A percentile compares a stretch with the other conserved stretches of the same genome.
Evolutionary conservation across 1,139 yeast species (phyloP).

Genomic region (Pneumocystis carinii): DNA sequence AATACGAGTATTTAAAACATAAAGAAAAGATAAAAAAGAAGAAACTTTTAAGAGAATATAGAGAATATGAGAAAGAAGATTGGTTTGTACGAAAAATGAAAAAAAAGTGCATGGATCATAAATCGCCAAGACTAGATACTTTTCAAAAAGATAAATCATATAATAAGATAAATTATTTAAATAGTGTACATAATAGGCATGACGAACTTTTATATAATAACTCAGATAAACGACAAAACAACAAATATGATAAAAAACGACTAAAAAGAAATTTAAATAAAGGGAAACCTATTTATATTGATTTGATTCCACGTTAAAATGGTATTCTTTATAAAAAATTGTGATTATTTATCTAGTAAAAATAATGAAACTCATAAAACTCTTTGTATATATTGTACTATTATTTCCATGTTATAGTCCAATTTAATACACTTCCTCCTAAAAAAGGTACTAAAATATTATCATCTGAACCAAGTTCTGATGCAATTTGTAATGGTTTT

Average conservation of each 20-base stretch:
- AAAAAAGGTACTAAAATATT: conserved; percentile 72
- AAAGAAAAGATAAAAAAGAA: background rate
- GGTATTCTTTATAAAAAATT: background rate
- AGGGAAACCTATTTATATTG: background rate
- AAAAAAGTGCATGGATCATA: background rate
- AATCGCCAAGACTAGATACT: background rate
- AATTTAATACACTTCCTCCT: conserved; percentile 60
- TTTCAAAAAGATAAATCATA: background rate
- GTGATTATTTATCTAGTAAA: background rate
- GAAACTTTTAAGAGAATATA: background rate
- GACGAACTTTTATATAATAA: conserved; percentile 1
- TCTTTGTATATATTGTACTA: background rate
- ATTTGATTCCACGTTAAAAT: background rate
- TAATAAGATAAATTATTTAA: background rate
- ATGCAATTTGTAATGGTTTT: conserved; percentile 43
- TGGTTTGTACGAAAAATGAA: conserved; percentile 8
- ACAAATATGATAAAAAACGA: background rate
- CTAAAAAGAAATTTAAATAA: background rate
- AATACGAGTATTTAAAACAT: background rate
- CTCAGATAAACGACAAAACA: background rate
- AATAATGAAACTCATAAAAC: background rate
- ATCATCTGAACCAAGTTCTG: conserved; percentile 32
- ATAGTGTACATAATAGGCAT: background rate
- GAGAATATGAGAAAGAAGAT: conserved; percentile 5
- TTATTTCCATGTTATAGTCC: conserved; percentile 61